phyloP scores from a whole-genome alignment of 441 rosid genomes.

The Populus hybrid region DNA sequence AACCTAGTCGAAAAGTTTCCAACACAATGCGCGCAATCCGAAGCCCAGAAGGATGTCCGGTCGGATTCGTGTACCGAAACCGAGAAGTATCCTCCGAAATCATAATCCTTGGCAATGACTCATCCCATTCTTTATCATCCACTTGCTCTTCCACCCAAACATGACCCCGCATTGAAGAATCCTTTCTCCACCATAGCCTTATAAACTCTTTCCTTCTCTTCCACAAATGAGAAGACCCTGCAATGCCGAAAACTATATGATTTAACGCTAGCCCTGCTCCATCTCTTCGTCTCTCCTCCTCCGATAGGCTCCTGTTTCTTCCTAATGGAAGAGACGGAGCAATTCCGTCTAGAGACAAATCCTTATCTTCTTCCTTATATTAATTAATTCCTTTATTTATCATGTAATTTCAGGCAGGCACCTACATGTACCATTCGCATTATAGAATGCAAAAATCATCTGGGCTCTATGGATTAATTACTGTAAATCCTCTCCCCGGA shows the following conservation, averaged over 20 bases:
- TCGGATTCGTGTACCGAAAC: constrained; percentile 85
- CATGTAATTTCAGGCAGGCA: constrained; percentile 43
- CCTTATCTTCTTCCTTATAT: not conserved
- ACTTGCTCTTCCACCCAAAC: constrained; percentile 80
- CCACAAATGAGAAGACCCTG: constrained; percentile 85
- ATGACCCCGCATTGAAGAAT: constrained; percentile 63
- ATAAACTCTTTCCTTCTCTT: constrained; percentile 71
- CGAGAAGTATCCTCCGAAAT: constrained; percentile 80
- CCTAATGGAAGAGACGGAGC: not conserved
- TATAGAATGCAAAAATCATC: constrained; percentile 71
- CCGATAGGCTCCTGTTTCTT: constrained; percentile 45
- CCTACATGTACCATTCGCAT: constrained; percentile 62
- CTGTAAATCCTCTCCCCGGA: constrained; percentile 37
- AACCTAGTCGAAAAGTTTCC: constrained; percentile 64
- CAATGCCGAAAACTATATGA: constrained; percentile 80
- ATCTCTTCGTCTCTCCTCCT: constrained; percentile 15
- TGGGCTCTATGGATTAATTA: constrained; percentile 51
- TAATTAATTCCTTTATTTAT: not conserved
- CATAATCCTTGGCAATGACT: constrained; percentile 64
- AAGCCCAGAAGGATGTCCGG: constrained; percentile 91
- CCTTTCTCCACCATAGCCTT: constrained; percentile 82
- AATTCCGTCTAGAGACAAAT: not conserved
- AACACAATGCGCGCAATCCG: constrained; percentile 72
- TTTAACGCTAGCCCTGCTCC: constrained; percentile 32
- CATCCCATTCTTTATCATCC: constrained; percentile 39